These are phyloP conservation scores for Pinguiococcus pyrenoidosus DNA, from an alignment of 108 stramenopile species.

Conservation along the genomic window DNA sequence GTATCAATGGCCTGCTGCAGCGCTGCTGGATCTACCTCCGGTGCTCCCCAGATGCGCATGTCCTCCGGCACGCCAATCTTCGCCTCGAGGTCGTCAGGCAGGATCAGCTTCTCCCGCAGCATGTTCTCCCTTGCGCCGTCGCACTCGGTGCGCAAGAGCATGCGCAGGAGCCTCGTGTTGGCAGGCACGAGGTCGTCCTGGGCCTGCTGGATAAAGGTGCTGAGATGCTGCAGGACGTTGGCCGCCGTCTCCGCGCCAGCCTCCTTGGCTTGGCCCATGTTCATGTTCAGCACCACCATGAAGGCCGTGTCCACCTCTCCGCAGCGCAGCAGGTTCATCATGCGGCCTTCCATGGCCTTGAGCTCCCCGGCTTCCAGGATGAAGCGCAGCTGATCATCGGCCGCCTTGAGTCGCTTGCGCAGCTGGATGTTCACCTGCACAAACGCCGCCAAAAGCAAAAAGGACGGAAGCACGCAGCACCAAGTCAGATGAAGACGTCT, in stretches of 20 bases:
- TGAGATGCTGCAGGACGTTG: slow-evolving; percentile 14
- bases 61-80: slow-evolving; percentile 1
- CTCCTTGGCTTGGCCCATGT: slow-evolving; percentile 16
- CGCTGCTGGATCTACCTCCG: slow-evolving; percentile 9
- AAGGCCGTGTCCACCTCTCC: slow-evolving; percentile 24
- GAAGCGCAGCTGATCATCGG: no score
- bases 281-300: slow-evolving; percentile 29
- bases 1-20: slow-evolving; percentile 6
- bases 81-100: slow-evolving; percentile 3
- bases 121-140: slow-evolving; percentile 14
- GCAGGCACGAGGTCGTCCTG: slow-evolving; percentile 11
- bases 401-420: no score
- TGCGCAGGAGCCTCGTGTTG: slow-evolving; percentile 10
- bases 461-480: no score
- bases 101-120: slow-evolving; percentile 7
- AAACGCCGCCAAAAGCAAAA: no score
- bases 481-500: no score
- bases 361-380: slow-evolving; percentile 11
- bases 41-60: slow-evolving; percentile 7
- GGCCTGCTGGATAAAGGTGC: slow-evolving; percentile 11
- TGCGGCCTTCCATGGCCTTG: slow-evolving; percentile 15
- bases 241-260: slow-evolving; percentile 11
- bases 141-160: slow-evolving; percentile 12
- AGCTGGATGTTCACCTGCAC: no score
- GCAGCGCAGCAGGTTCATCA: slow-evolving; percentile 2